These are phyloP conservation scores for Hypsizygus ulmarius DNA, from an alignment of 1,284 basidiomycete species.

Conservation along the genomic window DNA sequence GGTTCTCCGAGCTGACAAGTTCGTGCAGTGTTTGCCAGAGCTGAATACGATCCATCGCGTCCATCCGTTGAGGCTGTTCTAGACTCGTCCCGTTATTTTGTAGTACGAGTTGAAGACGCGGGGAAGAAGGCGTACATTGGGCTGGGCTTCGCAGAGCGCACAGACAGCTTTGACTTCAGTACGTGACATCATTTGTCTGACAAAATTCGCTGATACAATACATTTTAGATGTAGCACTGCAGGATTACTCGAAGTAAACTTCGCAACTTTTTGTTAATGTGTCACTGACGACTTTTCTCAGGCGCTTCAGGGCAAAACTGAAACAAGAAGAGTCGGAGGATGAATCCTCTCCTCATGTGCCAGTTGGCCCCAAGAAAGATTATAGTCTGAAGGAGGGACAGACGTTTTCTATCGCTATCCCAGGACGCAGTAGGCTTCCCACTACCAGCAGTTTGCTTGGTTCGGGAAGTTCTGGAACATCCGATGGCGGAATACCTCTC, in stretches of 20 bases:
- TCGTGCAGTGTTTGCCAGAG: constrained; percentile 80
- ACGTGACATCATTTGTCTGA: constrained; percentile 25
- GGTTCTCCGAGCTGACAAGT: constrained; percentile 6
- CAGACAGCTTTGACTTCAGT: constrained; percentile 95
- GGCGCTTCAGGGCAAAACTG: constrained; percentile 58
- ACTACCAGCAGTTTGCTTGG: constrained; percentile 36
- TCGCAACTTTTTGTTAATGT: constrained; percentile 5
- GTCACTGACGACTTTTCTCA: constrained; percentile 26
- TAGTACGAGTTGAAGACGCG: constrained; percentile 85
- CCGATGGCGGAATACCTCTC: constrained; percentile 52
- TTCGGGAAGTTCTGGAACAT: constrained; percentile 24
- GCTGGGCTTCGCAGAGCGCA: constrained; percentile 89
- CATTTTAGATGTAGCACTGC: constrained; percentile 82
- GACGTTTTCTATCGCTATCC: constrained; percentile 90
- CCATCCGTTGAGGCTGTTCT: constrained; percentile 93
- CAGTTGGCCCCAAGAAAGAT: constrained; percentile 86
- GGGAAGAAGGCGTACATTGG: constrained; percentile 91
- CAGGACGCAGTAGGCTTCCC: constrained; percentile 56
- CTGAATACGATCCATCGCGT: constrained; percentile 81
- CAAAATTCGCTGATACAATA: constrained; percentile 3
- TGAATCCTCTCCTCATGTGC: constrained; percentile 55
- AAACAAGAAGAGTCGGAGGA: constrained; percentile 51
- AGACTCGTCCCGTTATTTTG: constrained; percentile 96
- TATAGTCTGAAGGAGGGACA: constrained; percentile 96
- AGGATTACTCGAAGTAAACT: constrained; percentile 88